Percentiles rank a stretch among this genome's conserved stretches.
Conservation (phyloP, 208 protist species). For the Leishmania gerbilli region DNA sequence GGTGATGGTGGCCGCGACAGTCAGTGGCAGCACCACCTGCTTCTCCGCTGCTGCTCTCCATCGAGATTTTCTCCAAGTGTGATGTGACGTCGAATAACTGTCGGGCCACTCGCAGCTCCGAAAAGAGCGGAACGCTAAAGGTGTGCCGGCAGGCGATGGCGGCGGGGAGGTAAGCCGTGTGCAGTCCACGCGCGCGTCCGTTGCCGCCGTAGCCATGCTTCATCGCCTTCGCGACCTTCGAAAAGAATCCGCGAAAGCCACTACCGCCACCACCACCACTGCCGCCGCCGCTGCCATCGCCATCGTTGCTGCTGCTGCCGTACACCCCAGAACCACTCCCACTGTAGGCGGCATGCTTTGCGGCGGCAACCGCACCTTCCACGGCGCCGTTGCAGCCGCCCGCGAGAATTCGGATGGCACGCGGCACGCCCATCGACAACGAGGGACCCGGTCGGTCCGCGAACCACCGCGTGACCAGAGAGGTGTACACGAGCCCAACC, state of each 20-base stretch:
- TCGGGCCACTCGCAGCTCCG: conserved; percentile 2
- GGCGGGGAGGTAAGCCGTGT: conserved; percentile 29
- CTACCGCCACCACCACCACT: conserved; percentile 15
- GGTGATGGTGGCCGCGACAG: neutral
- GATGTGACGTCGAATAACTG: conserved; percentile 6
- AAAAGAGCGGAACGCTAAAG: conserved; percentile 17
- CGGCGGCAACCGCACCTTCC: neutral
- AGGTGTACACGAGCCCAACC: conserved; percentile 15
- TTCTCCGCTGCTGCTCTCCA: neutral
- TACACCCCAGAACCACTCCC: neutral
- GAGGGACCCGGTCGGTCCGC: neutral
- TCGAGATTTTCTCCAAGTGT: neutral
- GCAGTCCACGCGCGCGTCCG: conserved; percentile 16
- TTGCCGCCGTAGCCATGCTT: conserved; percentile 11
- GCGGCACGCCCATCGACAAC: neutral
- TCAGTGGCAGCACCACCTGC: neutral
- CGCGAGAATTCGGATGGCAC: conserved; percentile 14
- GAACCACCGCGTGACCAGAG: conserved; percentile 25
- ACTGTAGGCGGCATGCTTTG: neutral
- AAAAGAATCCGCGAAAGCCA: conserved; percentile 47
- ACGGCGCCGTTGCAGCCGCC: conserved; percentile 10
- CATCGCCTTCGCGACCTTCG: conserved; percentile 72
- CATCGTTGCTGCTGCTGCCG: neutral
- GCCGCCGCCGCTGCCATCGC: conserved; percentile 8
- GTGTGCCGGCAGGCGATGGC: conserved; percentile 23